Evolutionary conservation across 352 stramenopile genomes (phyloP), one percentile per base, ranked within the genome.

Genomic region (Globisporangium carolinianum): DNA sequence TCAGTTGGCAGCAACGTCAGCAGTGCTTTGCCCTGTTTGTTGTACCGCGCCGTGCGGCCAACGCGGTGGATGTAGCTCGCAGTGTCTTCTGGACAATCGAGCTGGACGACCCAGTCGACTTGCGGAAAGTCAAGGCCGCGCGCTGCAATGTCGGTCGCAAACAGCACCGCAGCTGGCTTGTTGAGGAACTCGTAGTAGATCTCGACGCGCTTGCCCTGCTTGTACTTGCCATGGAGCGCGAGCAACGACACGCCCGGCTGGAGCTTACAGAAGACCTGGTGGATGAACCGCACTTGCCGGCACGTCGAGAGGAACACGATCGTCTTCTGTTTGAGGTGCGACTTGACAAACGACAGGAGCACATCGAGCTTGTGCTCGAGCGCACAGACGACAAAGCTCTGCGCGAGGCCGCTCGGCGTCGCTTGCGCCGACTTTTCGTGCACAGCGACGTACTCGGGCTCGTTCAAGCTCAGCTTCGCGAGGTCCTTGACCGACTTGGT

Each of bases 151-250:
- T 99, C 98, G 0, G 98, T 99, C 5, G 95, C 94, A 69, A 99
- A 98, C 10, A 99, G 63, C 43, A 99, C 96, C 12, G 79, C 82
- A n/a, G 86, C 79, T 0, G 84, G 84, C 24, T 93, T 94, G 79
- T 94, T 94, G 17, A 98, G 65, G 71, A 98, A 99, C 67, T 99
- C 97, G 62, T 98, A 98, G 79, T 99, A 99, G 43, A 99, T 95
- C 63, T 98, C 89, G 9, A 98, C 97, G 45, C 98, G 90, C 65
- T 97, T 98, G 8, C 91, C 90, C 74, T 99, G 97, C 65, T 98
- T 98, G 69, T 99, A 95, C 72, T 99, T 99, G 46, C 98, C 98
- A 65, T 99, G 98, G 11, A 99, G 79, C 6, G 96, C 90, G 78
- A 97, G 89, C 1, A 99, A 71, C 38, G 96, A 91, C 24, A 99